Base-by-base conservation (phyloP, 164 flowering plant species). In the Saururus chinensis region DNA sequence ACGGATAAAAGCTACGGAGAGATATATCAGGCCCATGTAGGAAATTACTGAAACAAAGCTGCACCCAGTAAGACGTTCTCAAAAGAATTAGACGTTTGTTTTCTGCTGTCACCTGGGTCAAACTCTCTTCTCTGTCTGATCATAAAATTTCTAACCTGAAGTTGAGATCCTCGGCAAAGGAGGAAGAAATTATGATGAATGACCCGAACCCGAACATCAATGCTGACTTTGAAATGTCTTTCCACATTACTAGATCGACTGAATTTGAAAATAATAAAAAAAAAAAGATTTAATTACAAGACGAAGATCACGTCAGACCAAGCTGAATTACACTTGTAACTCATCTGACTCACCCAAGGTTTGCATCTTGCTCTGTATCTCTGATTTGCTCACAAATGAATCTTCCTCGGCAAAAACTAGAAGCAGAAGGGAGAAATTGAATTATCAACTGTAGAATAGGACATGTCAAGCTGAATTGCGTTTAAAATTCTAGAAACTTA, bases 191-290 rank as follows among this genome's bases (percentile, higher is more conserved):
- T 19, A 86, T 76, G 25, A 77, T 60, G 54, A 89, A 84, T 66
- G 86, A 74, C 60, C 98, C 97, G 21, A 80, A 52, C 25, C 92
- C 92, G 69, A 89, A 92, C 4, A 82, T 66, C 14, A 90, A 75
- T 62, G 92, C 85, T 16, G 98, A 88, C 79, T 72, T 88, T 12
- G 89, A 74, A 48, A 82, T 75, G 66, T 92, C 89, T 77, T 79
- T 90, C 98, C 98, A 92, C 96, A 92, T 86, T 1, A 92, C 79
- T 58, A 92, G 65, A 75, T 92, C 92, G 76, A 82, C 98, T 90
- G 64, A 21, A 60, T 23, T 30, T 2, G 37, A 30, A 2, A n/a
- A n/a, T n/a, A n/a, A n/a, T n/a, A n/a, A n/a, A n/a, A n/a, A n/a
- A 30, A 30, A 6, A 30, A 30, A 30, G 37, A 30, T 2, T 30